These are phyloP conservation scores for Physcomitrium patens DNA, from an alignment of 225 moss, liverwort and hornwort species.

Conservation along the genomic window DNA sequence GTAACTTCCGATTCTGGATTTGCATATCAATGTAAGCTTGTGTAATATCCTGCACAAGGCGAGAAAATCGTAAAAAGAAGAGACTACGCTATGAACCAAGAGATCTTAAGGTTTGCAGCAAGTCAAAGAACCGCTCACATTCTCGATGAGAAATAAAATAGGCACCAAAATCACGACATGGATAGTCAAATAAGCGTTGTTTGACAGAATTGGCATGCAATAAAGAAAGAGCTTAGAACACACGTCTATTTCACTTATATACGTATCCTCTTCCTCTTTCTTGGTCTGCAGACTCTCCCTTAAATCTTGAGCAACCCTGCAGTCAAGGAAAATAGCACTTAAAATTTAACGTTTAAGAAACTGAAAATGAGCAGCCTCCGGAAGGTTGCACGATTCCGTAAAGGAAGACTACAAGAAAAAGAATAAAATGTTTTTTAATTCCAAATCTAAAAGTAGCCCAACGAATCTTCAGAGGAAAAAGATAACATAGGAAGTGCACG, in stretches of 20 bases:
- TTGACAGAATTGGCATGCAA: background rate
- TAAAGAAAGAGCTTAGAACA: slow-evolving; percentile 23
- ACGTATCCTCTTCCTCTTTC: slow-evolving; percentile 94
- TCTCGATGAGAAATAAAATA: background rate
- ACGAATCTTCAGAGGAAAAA: slow-evolving; percentile 1
- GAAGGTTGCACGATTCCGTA: background rate
- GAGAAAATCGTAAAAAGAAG: slow-evolving; percentile 18
- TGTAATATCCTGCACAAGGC: slow-evolving; percentile 72
- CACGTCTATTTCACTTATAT: slow-evolving; percentile 94
- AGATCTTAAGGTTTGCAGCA: background rate
- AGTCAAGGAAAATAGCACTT: slow-evolving; percentile 42
- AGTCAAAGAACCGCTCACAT: background rate
- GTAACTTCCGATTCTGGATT: slow-evolving; percentile 91
- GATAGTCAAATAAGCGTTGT: slow-evolving; percentile 8
- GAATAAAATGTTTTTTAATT: slow-evolving; percentile 4
- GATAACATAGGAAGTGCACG: slow-evolving; percentile 18
- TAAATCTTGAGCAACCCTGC: slow-evolving; percentile 51
- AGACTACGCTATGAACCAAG: slow-evolving; percentile 20
- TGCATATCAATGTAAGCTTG: slow-evolving; percentile 99
- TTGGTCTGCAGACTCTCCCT: slow-evolving; percentile 61
- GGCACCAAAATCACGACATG: slow-evolving; percentile 13
- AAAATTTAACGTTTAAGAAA: background rate
- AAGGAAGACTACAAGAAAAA: slow-evolving; percentile 17
- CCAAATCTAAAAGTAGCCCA: background rate
- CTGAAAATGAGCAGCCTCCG: slow-evolving; percentile 17